Evolutionary conservation across 352 stramenopile species (phyloP).

Genomic region (Pythium apleroticum): DNA sequence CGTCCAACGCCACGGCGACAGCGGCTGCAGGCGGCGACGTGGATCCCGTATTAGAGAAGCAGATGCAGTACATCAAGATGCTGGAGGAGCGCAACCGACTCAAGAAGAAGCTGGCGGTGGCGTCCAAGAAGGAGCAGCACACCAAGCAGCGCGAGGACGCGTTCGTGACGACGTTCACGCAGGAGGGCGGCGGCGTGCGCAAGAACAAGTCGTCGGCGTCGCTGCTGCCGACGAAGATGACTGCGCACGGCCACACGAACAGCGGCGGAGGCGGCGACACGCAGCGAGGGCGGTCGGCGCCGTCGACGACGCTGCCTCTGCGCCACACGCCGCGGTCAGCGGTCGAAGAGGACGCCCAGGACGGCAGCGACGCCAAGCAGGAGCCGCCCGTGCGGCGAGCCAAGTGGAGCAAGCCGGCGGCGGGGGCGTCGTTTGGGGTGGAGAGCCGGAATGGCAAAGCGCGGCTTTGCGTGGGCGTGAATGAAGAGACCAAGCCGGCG

Average conservation of each 20-base stretch:
- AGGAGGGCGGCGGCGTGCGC: slow-evolving; percentile 22
- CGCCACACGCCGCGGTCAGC: slow-evolving; percentile 12
- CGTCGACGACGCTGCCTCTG: slow-evolving; percentile 37
- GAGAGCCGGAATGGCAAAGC: slow-evolving; percentile 24
- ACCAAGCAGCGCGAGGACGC: slow-evolving; percentile 68
- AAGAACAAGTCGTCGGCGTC: slow-evolving; percentile 50
- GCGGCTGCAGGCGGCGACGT: slow-evolving; percentile 21
- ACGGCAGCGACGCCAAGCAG: slow-evolving; percentile 3
- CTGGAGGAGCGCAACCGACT: slow-evolving; percentile 82
- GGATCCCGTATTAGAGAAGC: slow-evolving; percentile 71
- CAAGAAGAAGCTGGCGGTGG: slow-evolving; percentile 70
- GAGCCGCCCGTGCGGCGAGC: slow-evolving; percentile 28
- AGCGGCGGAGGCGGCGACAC: slow-evolving; percentile 4
- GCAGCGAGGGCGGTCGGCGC: slow-evolving; percentile 44
- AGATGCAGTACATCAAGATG: slow-evolving; percentile 83
- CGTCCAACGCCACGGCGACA: neutral
- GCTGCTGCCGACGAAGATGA: slow-evolving; percentile 40
- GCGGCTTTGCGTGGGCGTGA: slow-evolving; percentile 17
- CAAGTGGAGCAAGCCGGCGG: slow-evolving; percentile 46
- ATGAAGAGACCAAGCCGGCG: slow-evolving; percentile 2
- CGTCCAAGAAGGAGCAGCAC: slow-evolving; percentile 46
- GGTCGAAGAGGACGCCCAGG: neutral
- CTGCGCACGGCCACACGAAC: neutral
- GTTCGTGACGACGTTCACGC: slow-evolving; percentile 70
- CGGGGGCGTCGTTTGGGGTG: slow-evolving; percentile 9